Evolutionary conservation across 2,329 filamentous ascomycete genomes (phyloP), one percentile per base, ranked within the genome.

Genomic region (Fusarium decemcellulare): DNA sequence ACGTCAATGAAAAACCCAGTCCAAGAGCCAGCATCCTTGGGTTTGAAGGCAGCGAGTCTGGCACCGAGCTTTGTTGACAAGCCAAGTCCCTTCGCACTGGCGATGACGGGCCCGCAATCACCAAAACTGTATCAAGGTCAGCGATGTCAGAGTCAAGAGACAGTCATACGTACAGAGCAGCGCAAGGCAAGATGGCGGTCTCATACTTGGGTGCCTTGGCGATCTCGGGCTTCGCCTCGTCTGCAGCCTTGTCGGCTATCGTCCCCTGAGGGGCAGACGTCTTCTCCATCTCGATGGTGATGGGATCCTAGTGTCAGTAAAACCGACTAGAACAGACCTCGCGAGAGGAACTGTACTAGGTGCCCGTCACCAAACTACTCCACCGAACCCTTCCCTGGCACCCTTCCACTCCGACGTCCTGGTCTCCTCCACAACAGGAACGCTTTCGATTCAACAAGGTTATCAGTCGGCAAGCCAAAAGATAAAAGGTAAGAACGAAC

Each of bases 51-150:
- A 12, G 6, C 14, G 4, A 66, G 7, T 15, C 36, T 46, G 18
- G 60, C 32, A 11, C 29, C 18, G 1, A 64, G 23, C 44, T 66
- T 66, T 7, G 32, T 46, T 5, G 8, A 2, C 7, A 58, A 14
- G 3, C 54, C 50, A 1, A 64, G 36, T 2, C 7, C 29, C 11
- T 64, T 42, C 4, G 54, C 63, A 5, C 60, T 47, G 30, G 63
- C 54, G 2, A 64, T 44, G 8, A 66, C 14, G 4, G 63, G 60
- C 0, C 63, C 63, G 5, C 23, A 16, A 18, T 66, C 42, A 8
- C 50, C 60, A 8, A 60, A 30, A 3, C 59, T 65, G 9, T 1
- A 10, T 16, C 8, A 18, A 11, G 4, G 14, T 61, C 9, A 57
- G 27, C n/a, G 46, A 16, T 42, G 11, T 23, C 18, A 23, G 18